Evolutionary conservation across 2,329 filamentous ascomycete species (phyloP).

Genomic region (Alternaria consortialis): DNA sequence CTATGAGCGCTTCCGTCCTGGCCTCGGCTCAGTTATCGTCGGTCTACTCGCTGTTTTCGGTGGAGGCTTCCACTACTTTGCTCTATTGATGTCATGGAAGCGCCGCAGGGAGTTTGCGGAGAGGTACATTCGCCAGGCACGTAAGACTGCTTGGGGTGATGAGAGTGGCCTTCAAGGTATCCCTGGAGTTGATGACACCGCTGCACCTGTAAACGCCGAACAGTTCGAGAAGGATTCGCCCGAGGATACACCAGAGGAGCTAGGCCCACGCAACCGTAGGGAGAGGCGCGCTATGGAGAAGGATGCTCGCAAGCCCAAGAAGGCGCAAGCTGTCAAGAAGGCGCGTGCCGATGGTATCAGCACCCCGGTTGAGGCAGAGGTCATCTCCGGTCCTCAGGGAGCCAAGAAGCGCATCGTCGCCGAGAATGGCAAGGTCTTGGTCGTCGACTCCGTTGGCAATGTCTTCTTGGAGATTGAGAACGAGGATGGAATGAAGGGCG

Average conservation of each 20-base stretch:
- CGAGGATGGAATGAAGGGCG: constrained; percentile 82
- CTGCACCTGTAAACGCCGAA: constrained; percentile 41
- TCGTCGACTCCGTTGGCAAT: constrained; percentile 90
- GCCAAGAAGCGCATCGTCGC: constrained; percentile 87
- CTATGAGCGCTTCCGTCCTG: constrained; percentile 92
- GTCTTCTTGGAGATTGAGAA: constrained; percentile 94
- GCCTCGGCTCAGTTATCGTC: constrained; percentile 81
- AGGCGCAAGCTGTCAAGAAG: constrained; percentile 63
- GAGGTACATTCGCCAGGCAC: constrained; percentile 88
- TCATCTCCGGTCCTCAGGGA: constrained; percentile 70
- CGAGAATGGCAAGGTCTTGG: constrained; percentile 92
- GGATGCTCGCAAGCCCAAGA: constrained; percentile 73
- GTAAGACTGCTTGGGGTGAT: constrained; percentile 89
- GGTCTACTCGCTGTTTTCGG: constrained; percentile 85
- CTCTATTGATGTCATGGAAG: constrained; percentile 86
- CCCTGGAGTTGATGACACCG: constrained; percentile 64
- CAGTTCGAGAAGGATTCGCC: constrained; percentile 40
- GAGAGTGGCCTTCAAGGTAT: constrained; percentile 72
- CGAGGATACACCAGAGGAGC: constrained; percentile 54
- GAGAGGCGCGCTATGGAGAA: constrained; percentile 90
- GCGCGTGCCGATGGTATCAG: constrained; percentile 62
- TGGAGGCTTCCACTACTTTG: constrained; percentile 86
- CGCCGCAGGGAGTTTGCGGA: constrained; percentile 91
- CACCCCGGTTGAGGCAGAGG: constrained; percentile 63
- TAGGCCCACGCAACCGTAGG: constrained; percentile 76